Evolutionary conservation across 129 eudicot species (phyloP), one percentile per base, ranked within the genome.

Genomic region (Pseudognaphalium luteoalbum): DNA sequence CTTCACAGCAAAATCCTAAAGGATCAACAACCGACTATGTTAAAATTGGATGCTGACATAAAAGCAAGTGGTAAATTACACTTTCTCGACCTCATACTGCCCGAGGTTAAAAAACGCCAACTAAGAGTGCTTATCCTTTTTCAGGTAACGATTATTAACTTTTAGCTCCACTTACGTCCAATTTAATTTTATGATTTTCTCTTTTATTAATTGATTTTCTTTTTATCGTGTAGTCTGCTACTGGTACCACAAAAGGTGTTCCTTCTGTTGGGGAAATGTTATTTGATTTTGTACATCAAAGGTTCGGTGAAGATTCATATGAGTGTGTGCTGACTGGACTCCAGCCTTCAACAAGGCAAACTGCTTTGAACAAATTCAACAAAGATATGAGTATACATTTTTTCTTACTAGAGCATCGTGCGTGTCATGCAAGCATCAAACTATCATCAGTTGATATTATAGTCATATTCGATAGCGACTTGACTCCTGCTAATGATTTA

Each of bases 11-110:
- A 71, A 30, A 70, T 91, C n/a, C 75, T 75, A 21, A 80, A 87
- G 77, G 86, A 74, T 72, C 76, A 66, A 68, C 77, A 84, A 21
- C 66, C 39, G 4, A 60, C 67, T 20, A 85, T 73, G 42, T 6
- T 78, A 62, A 44, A 44, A 44, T 58, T 83, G 84, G 92, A 89
- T 28, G 60, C 85, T 76, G 96, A 87, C 59, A 77, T 85, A 71
- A 82, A 80, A 81, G 95, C 96, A 68, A 89, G 99, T 63, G 97
- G 96, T 63, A 95, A 95, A 81, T 70, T 95, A 54, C 84, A 84
- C 28, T 86, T 91, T 75, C 91, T 95, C 57, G 96, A 91, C 54
- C 70, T 61, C 74, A 74, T 95, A 19, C 92, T 95, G 30, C 81
- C 89, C 7, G 87, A 91, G 82, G 68, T 91, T 10, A 76, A 69